Evolutionary conservation across 2,329 filamentous ascomycete genomes (phyloP).

Genomic region (Bipolaris sorokiniana): DNA sequence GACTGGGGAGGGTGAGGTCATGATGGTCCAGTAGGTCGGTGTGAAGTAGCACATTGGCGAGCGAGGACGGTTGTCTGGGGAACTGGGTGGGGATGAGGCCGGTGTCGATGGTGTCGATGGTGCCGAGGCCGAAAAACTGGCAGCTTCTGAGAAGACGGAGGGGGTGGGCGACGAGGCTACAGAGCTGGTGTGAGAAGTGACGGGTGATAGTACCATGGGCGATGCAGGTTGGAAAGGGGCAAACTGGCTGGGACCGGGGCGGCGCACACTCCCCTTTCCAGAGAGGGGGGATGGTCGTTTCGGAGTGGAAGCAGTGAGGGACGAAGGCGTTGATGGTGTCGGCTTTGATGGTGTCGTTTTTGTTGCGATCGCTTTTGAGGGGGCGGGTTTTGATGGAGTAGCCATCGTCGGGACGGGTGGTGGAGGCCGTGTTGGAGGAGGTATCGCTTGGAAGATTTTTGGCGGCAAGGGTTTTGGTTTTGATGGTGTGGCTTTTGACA

Average conservation of each 20-base stretch:
- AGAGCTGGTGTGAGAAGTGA: constrained; percentile 15
- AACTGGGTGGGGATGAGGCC: constrained; percentile 26
- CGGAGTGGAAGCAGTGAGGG: neutral
- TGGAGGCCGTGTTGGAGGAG: neutral
- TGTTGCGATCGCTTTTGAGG: neutral
- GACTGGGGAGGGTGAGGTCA: constrained; percentile 18
- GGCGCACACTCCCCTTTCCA: constrained; percentile 10
- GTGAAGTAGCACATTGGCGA: constrained; percentile 20
- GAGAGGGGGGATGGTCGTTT: constrained; percentile 15
- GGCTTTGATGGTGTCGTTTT: neutral
- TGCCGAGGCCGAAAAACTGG: constrained; percentile 19
- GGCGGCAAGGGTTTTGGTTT: neutral
- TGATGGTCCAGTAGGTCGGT: constrained; percentile 16
- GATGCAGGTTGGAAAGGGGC: constrained; percentile 13
- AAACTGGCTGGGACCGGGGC: constrained; percentile 9
- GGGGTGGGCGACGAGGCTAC: constrained; percentile 19
- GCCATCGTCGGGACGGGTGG: neutral
- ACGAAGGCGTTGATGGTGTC: neutral
- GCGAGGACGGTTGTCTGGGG: constrained; percentile 15
- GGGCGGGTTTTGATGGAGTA: neutral
- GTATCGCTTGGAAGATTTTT: neutral
- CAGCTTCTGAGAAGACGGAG: constrained; percentile 23
- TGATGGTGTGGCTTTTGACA: neutral
- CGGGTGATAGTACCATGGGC: constrained; percentile 18
- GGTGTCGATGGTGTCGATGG: constrained; percentile 24